phyloP scores from a whole-genome alignment of 2,329 filamentous ascomycete species.

The Aspergillus bombycis region DNA sequence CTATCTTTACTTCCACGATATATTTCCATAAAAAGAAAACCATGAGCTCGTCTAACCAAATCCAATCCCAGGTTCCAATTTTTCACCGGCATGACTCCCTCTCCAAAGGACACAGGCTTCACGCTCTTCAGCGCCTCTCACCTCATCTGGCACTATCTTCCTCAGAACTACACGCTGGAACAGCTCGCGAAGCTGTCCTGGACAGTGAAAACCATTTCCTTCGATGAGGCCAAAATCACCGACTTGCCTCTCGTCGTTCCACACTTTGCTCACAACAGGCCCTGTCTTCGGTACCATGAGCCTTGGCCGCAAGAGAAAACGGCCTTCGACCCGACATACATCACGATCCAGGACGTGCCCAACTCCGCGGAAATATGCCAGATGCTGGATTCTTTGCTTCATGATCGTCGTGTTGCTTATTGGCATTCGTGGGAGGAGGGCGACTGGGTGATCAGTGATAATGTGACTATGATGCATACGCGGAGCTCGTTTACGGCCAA shows the following conservation, averaged over 20 bases:
- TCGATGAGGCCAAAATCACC: constrained; percentile 48
- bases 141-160: constrained; percentile 53
- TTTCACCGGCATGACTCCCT: constrained; percentile 33
- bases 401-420: constrained; percentile 55
- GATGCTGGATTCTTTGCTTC: constrained; percentile 46
- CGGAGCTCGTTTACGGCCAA: constrained; percentile 14
- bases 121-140: constrained; percentile 59
- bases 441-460: constrained; percentile 59
- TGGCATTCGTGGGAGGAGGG: constrained; percentile 60
- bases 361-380: constrained; percentile 35
- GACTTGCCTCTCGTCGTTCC: constrained; percentile 50
- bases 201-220: constrained; percentile 54
- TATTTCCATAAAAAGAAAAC: not conserved
- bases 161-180: constrained; percentile 40
- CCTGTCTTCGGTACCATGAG: constrained; percentile 60
- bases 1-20: not conserved
- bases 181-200: constrained; percentile 49
- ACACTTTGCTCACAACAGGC: constrained; percentile 51
- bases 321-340: constrained; percentile 36
- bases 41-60: not conserved
- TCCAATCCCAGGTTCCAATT: constrained; percentile 4
- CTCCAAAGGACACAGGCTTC: constrained; percentile 56
- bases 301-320: constrained; percentile 59
- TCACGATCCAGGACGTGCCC: constrained; percentile 31
- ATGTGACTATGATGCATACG: constrained; percentile 34